phyloP scores from a whole-genome alignment of 164 flowering plant species.

The Vitis cinerea region DNA sequence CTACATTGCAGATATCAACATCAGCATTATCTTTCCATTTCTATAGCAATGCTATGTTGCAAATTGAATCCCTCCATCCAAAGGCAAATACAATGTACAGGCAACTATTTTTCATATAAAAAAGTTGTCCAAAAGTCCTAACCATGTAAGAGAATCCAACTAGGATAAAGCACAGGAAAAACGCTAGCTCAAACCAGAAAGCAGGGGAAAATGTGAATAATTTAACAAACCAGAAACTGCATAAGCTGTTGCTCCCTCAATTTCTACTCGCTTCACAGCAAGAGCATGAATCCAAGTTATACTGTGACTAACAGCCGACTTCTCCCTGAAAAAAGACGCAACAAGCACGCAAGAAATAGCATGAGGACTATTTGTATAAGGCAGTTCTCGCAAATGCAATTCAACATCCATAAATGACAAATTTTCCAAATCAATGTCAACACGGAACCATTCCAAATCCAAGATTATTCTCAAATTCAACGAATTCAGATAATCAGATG shows the following conservation, averaged over 20 bases:
- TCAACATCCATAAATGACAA: not conserved
- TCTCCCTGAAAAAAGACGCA: conserved; percentile 51
- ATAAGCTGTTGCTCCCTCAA: conserved; percentile 21
- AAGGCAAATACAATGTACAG: not conserved
- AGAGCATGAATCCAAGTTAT: conserved; percentile 68
- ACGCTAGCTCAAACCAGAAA: not conserved
- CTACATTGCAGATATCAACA: no score
- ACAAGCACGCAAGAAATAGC: not conserved
- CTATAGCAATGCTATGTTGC: no score
- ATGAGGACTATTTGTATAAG: not conserved
- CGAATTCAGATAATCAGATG: not conserved
- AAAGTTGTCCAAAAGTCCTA: not conserved
- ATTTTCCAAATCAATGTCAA: not conserved
- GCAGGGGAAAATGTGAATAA: no score
- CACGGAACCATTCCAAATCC: no score
- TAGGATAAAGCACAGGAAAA: not conserved
- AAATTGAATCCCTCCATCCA: no score
- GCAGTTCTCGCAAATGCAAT: not conserved
- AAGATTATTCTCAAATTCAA: no score
- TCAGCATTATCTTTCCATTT: no score
- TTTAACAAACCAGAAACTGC: conserved; percentile 10
- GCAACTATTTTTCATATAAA: not conserved
- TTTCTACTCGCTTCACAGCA: conserved; percentile 49
- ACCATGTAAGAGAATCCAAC: not conserved
- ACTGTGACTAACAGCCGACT: conserved; percentile 83